Evolutionary conservation across 306 rosid genomes (phyloP), one percentile per base, ranked within the genome.

Genomic region (Dryas drummondii): DNA sequence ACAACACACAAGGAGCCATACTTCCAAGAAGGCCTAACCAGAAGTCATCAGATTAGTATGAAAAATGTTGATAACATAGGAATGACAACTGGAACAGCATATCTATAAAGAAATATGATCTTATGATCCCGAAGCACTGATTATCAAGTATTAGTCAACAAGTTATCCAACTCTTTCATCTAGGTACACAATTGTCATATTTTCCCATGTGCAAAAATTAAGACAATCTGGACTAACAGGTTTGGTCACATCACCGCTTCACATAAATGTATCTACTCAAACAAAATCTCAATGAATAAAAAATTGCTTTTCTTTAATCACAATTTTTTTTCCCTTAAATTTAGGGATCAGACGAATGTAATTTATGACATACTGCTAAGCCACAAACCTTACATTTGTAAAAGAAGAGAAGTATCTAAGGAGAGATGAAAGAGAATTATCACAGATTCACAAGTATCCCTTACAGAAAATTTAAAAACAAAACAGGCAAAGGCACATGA

Each of bases 1-100:
- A 90, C 82, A 96, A 79, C 59, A 96, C 90, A 84, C 99, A 96
- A 62, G 99, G 99, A 84, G 98, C 96, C 83, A 90, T 83, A 61
- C 93, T 88, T 78, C 99, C 99, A 84, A 96, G 86, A 89, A 90
- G 91, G 76, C 99, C 99, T 96, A 71, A 19, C 61, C 70, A 81
- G 42, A 81, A 4, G 14, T 41, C 77, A 79, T 3, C 13, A 41
- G 26, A 32, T 63, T 16, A 64, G 41, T 6, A 52, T 47, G 32
- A 44, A 61, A 61, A 53, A n/a, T 16, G 27, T 15, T 0, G 0
- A 60, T 72, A 59, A 16, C 32, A 58, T 9, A 44, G 45, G 17
- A 22, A 22, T 1, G 14, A 27, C 2, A 63, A 47, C 11, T 7
- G 22, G 17, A 32, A 19, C 59, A 16, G 45, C 6, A 59, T 37